These are phyloP conservation scores for Cymbopogon flexuosus DNA, from an alignment of 202 grass and related monocot genomes.

Conservation along the genomic window DNA sequence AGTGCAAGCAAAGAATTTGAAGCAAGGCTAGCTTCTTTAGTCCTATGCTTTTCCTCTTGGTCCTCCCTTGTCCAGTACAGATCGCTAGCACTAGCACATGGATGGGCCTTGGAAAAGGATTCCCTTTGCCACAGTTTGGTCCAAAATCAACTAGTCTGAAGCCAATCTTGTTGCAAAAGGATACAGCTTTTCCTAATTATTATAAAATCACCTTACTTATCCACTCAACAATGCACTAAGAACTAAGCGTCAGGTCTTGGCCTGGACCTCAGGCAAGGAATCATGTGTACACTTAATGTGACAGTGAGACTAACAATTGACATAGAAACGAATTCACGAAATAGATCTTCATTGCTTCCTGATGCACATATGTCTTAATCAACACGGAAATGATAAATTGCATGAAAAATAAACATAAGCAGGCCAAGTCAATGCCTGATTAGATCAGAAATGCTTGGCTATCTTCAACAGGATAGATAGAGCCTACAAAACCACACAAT, in stretches of 20 bases:
- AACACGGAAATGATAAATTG: not conserved
- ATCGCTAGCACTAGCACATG: conserved; percentile 32
- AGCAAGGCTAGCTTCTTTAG: conserved; percentile 42
- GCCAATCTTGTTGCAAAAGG: not conserved
- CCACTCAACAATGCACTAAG: conserved; percentile 6
- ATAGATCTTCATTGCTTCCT: not conserved
- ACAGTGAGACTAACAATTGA: not conserved
- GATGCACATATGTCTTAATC: not conserved
- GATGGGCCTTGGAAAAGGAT: conserved; percentile 27
- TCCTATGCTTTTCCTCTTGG: conserved; percentile 24
- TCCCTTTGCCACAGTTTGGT: not conserved
- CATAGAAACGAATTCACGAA: not conserved
- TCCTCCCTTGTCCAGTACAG: conserved; percentile 26
- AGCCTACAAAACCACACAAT: not conserved
- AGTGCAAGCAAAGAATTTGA: conserved; percentile 43
- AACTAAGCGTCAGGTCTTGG: conserved; percentile 5
- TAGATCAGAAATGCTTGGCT: not conserved
- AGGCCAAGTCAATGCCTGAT: not conserved
- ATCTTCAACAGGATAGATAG: not conserved
- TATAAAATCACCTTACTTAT: conserved; percentile 37
- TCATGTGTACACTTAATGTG: not conserved
- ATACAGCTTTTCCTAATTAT: not conserved
- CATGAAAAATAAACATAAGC: not conserved
- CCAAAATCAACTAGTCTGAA: conserved; percentile 4
- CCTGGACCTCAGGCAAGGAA: not conserved